Evolutionary conservation across 768 basidiomycete genomes (phyloP).

Genomic region (Favolaschia claudopus): DNA sequence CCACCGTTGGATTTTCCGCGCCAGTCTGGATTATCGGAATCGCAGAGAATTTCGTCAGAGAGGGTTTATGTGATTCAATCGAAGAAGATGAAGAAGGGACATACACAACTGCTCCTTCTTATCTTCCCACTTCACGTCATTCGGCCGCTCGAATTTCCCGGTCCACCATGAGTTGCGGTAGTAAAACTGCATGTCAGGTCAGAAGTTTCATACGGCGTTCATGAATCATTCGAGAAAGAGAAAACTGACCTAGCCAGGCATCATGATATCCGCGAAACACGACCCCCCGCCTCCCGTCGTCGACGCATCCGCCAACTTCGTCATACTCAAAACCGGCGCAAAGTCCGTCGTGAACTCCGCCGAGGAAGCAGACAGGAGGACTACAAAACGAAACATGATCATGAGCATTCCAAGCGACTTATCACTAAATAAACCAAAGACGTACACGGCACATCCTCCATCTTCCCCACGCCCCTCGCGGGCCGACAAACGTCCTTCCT

Average conservation of each 20-base stretch:
- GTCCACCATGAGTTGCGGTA: conserved; percentile 28
- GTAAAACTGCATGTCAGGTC: conserved; percentile 12
- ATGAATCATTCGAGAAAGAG: not conserved
- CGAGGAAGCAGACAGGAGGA: conserved; percentile 21
- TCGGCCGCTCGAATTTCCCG: conserved; percentile 20
- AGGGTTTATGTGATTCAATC: not conserved
- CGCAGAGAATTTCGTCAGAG: not conserved
- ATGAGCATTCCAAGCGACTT: not conserved
- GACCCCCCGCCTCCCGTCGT: not conserved
- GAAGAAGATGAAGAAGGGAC: not conserved
- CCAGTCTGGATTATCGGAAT: conserved; percentile 15
- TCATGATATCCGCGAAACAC: conserved; percentile 22
- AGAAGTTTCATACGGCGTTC: not conserved
- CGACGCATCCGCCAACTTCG: conserved; percentile 18
- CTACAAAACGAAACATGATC: not conserved
- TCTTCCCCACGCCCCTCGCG: not conserved
- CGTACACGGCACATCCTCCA: conserved; percentile 15
- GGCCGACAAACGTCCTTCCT: not conserved
- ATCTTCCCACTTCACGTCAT: conserved; percentile 16
- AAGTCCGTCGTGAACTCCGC: conserved; percentile 30
- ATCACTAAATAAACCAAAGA: not conserved
- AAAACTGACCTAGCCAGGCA: conserved; percentile 21
- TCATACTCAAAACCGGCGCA: conserved; percentile 23
- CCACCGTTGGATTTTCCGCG: conserved; percentile 29
- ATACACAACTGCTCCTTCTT: conserved; percentile 16